Evolutionary conservation across 176 grass and related monocot genomes (phyloP).

Genomic region (Phyllostachys edulis): DNA sequence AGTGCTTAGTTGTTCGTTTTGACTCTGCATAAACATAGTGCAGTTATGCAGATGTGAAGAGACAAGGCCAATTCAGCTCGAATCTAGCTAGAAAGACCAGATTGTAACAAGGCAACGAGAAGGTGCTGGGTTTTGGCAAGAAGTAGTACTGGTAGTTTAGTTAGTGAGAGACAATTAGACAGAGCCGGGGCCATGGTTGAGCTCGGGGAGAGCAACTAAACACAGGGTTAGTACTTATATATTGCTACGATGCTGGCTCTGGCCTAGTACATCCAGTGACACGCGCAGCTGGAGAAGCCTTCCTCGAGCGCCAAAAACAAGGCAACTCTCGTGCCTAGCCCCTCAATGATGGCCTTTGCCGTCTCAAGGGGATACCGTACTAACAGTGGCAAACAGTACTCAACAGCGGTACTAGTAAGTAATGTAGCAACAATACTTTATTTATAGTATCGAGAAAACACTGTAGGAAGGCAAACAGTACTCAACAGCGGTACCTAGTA

Average conservation of each 20-base stretch:
- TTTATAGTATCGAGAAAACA: no score
- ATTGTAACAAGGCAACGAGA: background rate
- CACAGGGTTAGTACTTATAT: constrained; percentile 27
- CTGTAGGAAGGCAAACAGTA: no score
- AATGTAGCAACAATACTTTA: no score
- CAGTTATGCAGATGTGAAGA: background rate
- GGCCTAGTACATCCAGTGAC: constrained; percentile 34
- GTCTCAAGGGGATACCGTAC: background rate
- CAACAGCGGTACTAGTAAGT: no score
- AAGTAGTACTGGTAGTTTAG: background rate
- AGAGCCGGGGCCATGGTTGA: constrained; percentile 16
- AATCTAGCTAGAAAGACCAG: constrained; percentile 23
- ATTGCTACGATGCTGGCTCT: constrained; percentile 25
- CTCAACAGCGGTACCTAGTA: no score
- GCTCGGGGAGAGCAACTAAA: background rate
- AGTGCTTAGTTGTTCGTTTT: background rate
- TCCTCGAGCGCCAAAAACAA: constrained; percentile 43
- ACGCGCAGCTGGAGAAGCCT: constrained; percentile 24
- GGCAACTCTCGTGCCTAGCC: background rate
- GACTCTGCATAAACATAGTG: background rate
- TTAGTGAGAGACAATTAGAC: constrained; percentile 35
- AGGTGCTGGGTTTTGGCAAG: constrained; percentile 8
- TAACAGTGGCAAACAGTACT: no score
- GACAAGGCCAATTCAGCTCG: constrained; percentile 7
- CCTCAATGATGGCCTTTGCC: constrained; percentile 29